Evolutionary conservation across 1,139 yeast species (phyloP), one percentile per base, ranked within the genome.

Genomic region (Blastobotrys apis): DNA sequence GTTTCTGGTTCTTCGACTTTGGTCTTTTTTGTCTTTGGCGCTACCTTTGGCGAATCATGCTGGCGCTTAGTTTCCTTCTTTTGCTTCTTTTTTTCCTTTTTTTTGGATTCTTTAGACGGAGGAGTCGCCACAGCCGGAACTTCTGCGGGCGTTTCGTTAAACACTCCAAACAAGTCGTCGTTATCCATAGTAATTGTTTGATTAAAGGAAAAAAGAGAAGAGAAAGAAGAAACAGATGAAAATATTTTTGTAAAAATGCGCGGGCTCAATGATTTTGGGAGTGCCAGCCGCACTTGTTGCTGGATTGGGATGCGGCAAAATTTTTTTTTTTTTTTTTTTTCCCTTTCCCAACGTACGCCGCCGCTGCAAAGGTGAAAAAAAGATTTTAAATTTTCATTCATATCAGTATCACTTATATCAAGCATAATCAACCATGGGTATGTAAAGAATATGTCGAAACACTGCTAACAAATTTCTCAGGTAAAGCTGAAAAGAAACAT

Each of bases 401-500:
- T 10, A 23, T 23, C n/a, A n/a, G n/a, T n/a, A n/a, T n/a, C n/a
- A n/a, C n/a, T n/a, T n/a, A n/a, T 23, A 6, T 10, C 26, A 23
- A 23, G 26, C 26, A 39, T 39, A 39, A n/a, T 6, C 15, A 13
- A 37, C 26, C 5, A 39, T 39, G 44, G 35, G 44, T 23, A 40
- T 20, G 26, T 16, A 20, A 20, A 23, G 31, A 20, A 23, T 13
- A 30, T 30, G 15, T 9, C 15, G 37, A 33, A 23, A 26, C n/a
- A 35, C 8, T 13, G 25, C 33, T 23, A 21, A 21, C 33, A 39
- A 33, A 33, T 36, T 15, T 20, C 16, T 84, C 84, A 94, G 97
- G 96, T 68, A 88, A 82, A 68, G 81, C 92, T 37, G 97, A 92
- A 63, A 92, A 92, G 79, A 92, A 92, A 71, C 84, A 86, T 65